Base-by-base conservation (phyloP, 768 basidiomycete genomes). In the Lentinula raphanica region DNA sequence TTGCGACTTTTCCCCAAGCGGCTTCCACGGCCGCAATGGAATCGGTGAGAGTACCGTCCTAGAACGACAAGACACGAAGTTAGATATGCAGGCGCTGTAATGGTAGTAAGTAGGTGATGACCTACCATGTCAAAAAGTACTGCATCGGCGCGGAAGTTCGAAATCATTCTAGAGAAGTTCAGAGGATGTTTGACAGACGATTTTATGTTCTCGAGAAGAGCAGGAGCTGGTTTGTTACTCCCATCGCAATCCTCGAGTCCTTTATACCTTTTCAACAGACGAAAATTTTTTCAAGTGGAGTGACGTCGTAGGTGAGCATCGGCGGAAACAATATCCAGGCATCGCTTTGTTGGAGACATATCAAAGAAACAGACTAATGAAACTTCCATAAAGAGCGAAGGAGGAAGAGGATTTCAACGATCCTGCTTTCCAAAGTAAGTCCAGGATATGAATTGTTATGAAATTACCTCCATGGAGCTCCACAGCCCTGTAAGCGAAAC, bases 41-140 rank as follows among this genome's bases (percentile, higher is more conserved):
- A 68, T 89, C 86, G 42, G 87, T 88, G 54, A 88, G 76, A 15
- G 87, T 89, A 44, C 85, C 86, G 66, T 87, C 84, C 85, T 85
- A 55, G 49, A 12, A 35, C 53, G 58, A 66, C 62, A 49, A 44
- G 39, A 56, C n/a, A n/a, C n/a, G n/a, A 67, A 63, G 64, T 72
- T 61, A 71, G 65, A 54, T 49, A 59, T 55, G 11, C 4, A n/a
- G 19, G 29, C 35, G 49, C 15, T 21, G 9, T 3, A 40, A 40
- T 15, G 17, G 9, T 6, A 40, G 7, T 19, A 19, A 44, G 31
- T n/a, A n/a, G 23, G 45, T 44, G 50, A 25, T 17, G 35, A 68
- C 75, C 58, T 65, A 84, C 84, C 84, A 87, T 87, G 71, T 87
- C 86, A 67, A 86, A 85, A 59, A 86, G 72, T 62, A 82, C 83